Conservation (phyloP, 768 basidiomycete species). For the Guyanaporus albipodus region DNA sequence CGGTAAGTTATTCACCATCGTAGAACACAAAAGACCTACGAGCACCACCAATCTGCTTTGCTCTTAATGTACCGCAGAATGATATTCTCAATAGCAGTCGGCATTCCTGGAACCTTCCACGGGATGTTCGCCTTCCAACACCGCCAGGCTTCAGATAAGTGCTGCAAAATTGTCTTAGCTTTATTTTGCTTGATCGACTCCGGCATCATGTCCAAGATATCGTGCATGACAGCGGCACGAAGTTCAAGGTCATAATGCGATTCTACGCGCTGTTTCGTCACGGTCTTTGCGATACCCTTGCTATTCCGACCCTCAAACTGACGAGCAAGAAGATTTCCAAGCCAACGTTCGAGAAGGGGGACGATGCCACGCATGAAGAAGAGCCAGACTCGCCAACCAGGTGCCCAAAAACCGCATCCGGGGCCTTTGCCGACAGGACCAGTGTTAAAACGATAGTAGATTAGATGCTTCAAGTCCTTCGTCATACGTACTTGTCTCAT, state of each 20-base stretch:
- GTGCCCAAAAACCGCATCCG: conserved; percentile 99
- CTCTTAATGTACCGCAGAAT: conserved; percentile 98
- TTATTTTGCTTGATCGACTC: conserved; percentile 99
- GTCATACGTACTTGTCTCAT: conserved; percentile 99
- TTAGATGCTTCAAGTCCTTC: conserved; percentile 97
- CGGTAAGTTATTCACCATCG: neutral
- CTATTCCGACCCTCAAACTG: conserved; percentile 98
- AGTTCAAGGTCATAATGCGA: conserved; percentile 98
- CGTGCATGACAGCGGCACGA: conserved; percentile 98
- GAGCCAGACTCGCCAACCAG: conserved; percentile 99
- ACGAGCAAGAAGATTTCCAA: conserved; percentile 94
- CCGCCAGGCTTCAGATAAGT: conserved; percentile 97
- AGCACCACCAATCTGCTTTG: conserved; percentile 99
- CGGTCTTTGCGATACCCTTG: conserved; percentile 95
- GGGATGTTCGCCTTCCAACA: conserved; percentile 98
- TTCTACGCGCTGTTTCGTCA: conserved; percentile 98
- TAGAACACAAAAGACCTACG: conserved; percentile 41
- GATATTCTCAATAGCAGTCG: conserved; percentile 98
- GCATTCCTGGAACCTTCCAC: conserved; percentile 99
- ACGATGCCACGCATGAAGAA: conserved; percentile 99
- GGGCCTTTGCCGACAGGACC: conserved; percentile 99
- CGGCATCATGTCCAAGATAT: conserved; percentile 99
- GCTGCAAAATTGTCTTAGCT: conserved; percentile 98
- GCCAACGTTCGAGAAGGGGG: conserved; percentile 94
- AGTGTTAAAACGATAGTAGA: conserved; percentile 99